phyloP scores from a whole-genome alignment of 2,329 filamentous ascomycete species.

The Cercospora zeae-maydis region DNA sequence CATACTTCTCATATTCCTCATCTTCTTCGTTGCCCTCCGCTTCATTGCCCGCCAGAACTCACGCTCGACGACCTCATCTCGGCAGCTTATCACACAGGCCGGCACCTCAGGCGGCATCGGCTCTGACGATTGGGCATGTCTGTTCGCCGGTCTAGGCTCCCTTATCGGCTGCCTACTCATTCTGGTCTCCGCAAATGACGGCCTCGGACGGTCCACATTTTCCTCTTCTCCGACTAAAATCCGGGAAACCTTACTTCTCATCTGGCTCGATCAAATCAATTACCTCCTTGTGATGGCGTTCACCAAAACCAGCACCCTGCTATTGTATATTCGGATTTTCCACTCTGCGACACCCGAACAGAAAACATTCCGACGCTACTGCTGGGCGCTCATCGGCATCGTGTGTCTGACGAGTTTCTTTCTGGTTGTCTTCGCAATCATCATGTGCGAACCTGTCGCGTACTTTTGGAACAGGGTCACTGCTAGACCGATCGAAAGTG shows the following conservation, averaged over 20 bases:
- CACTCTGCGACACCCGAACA: not conserved
- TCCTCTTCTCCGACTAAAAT: not conserved
- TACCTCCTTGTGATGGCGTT: conserved; percentile 7
- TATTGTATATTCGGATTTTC: conserved; percentile 6
- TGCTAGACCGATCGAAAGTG: not conserved
- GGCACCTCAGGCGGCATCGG: conserved; percentile 1
- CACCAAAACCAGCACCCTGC: conserved; percentile 4
- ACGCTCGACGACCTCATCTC: not conserved
- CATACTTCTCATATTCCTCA: conserved; percentile 1
- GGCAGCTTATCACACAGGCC: not conserved
- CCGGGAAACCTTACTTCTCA: not conserved
- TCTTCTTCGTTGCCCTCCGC: conserved; percentile 6
- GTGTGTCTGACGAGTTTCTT: conserved; percentile 1
- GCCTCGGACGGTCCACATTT: not conserved
- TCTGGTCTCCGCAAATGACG: conserved; percentile 4
- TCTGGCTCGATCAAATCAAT: conserved; percentile 12
- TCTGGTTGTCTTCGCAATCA: not conserved
- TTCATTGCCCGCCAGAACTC: conserved; percentile 3
- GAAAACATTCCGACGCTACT: not conserved
- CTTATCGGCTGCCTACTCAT: conserved; percentile 7
- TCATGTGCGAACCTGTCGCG: conserved; percentile 5
- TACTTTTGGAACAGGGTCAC: conserved; percentile 7
- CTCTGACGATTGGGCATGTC: not conserved
- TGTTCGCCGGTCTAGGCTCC: conserved; percentile 1
- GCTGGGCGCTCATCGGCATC: not conserved